Conservation (phyloP, 345 rosid genomes). For the Noccaea bulbosa region DNA sequence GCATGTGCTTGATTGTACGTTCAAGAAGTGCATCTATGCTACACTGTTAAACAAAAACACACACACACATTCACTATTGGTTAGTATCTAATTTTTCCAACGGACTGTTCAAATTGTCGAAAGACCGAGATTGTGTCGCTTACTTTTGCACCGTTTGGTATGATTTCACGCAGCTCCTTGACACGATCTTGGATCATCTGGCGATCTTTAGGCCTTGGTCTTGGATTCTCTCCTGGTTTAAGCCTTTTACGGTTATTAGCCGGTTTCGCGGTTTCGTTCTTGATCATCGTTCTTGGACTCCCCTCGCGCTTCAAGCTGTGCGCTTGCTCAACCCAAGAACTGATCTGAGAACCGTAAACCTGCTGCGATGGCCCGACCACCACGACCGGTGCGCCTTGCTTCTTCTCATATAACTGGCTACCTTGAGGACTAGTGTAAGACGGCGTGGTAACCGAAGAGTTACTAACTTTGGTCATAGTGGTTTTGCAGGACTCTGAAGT, state of each 20-base stretch:
- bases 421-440: conserved; percentile 52
- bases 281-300: conserved; percentile 70
- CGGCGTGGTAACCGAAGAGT: conserved; percentile 56
- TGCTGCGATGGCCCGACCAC: conserved; percentile 53
- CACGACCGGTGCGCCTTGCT: conserved; percentile 46
- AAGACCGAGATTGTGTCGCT: conserved; percentile 22
- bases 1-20: conserved; percentile 97
- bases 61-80: too few relatives aligned
- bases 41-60: conserved; percentile 63
- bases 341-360: conserved; percentile 72
- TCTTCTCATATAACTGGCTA: conserved; percentile 48
- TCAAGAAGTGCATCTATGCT: conserved; percentile 97
- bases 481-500: conserved; percentile 66
- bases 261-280: conserved; percentile 62
- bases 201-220: conserved; percentile 99
- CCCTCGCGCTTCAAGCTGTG: conserved; percentile 55
- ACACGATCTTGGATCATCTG: conserved; percentile 99
- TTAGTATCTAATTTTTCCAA: too few relatives aligned
- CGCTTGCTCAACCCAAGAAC: conserved; percentile 84
- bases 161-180: conserved; percentile 95
- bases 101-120: background rate
- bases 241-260: conserved; percentile 68
- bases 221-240: conserved; percentile 91
- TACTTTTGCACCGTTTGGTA: conserved; percentile 96
- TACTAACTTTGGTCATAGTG: conserved; percentile 66